Evolutionary conservation across 495 filamentous ascomycete species (phyloP).

Genomic region (Aspergillus biplanus): DNA sequence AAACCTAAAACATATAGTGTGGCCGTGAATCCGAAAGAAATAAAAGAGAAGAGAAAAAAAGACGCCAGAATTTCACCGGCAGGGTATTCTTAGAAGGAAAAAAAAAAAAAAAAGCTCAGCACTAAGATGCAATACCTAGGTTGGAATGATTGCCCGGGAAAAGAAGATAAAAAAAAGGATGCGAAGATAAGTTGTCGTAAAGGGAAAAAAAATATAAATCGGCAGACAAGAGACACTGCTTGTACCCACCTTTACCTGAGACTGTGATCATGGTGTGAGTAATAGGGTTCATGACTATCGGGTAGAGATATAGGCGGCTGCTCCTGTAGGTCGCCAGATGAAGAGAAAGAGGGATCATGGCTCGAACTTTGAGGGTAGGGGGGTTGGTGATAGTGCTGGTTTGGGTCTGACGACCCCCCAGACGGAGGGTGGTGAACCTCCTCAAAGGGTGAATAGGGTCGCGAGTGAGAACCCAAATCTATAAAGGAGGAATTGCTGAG

Average conservation of each 20-base stretch:
- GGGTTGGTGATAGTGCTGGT: constrained; percentile 10
- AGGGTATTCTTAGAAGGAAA: constrained; percentile 15
- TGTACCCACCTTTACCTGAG: constrained; percentile 30
- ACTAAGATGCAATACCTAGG: too few relatives aligned
- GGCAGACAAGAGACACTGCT: constrained; percentile 21
- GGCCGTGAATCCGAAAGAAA: not conserved
- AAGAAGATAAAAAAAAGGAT: constrained; percentile 1
- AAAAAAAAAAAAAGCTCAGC: not conserved
- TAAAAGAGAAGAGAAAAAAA: constrained; percentile 3
- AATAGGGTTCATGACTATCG: constrained; percentile 37
- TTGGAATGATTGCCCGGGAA: not conserved
- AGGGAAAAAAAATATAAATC: constrained; percentile 13
- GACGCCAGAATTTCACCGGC: constrained; percentile 8
- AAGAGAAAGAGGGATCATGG: constrained; percentile 12
- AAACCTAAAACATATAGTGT: constrained; percentile 3
- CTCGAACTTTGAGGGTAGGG: not conserved
- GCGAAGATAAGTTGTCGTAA: not conserved
- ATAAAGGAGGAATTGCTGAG: constrained; percentile 20
- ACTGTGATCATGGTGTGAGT: constrained; percentile 33
- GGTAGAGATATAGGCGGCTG: constrained; percentile 43
- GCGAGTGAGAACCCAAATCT: constrained; percentile 18
- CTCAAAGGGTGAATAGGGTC: constrained; percentile 34
- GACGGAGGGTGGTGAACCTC: constrained; percentile 30
- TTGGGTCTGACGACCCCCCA: constrained; percentile 13
- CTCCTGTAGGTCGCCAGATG: constrained; percentile 28